phyloP scores from a whole-genome alignment of 495 filamentous ascomycete genomes.

The Podospora australis region DNA sequence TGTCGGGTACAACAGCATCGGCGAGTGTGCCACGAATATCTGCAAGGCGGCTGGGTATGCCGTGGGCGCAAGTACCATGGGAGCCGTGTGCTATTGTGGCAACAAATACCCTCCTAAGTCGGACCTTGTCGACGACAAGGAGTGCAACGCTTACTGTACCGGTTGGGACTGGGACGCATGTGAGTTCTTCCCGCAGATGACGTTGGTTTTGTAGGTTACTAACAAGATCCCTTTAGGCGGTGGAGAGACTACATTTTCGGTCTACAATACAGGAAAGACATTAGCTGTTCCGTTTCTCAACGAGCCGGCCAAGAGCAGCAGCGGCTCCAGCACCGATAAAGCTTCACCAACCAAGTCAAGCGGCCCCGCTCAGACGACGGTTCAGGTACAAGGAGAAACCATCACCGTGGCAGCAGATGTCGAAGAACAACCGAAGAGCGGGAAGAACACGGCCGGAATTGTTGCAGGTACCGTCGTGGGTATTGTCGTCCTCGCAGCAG shows the following conservation, averaged over 20 bases:
- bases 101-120: constrained; percentile 45
- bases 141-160: constrained; percentile 53
- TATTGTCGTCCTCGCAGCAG: constrained; percentile 60
- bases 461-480: constrained; percentile 86
- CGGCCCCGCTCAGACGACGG: constrained; percentile 1
- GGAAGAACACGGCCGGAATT: constrained; percentile 56
- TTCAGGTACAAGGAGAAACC: too few species aligned
- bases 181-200: constrained; percentile 35
- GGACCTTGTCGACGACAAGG: constrained; percentile 37
- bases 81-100: constrained; percentile 56
- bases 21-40: constrained; percentile 8
- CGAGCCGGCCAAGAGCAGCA: not conserved
- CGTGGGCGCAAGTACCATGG: constrained; percentile 13
- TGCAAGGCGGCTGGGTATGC: constrained; percentile 12
- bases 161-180: constrained; percentile 50
- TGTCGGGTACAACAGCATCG: constrained; percentile 12
- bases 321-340: not conserved
- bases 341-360: not conserved
- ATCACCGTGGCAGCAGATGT: too few species aligned
- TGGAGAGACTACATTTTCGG: constrained; percentile 35
- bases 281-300: constrained; percentile 17
- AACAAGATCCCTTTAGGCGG: constrained; percentile 44
- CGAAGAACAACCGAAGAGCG: constrained; percentile 36
- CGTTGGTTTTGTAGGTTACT: constrained; percentile 12
- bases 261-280: constrained; percentile 45